A percentile compares a stretch with the other conserved stretches of the same genome.
phyloP scores from a whole-genome alignment of 1,284 basidiomycete species.

The Thecaphora frezii region DNA sequence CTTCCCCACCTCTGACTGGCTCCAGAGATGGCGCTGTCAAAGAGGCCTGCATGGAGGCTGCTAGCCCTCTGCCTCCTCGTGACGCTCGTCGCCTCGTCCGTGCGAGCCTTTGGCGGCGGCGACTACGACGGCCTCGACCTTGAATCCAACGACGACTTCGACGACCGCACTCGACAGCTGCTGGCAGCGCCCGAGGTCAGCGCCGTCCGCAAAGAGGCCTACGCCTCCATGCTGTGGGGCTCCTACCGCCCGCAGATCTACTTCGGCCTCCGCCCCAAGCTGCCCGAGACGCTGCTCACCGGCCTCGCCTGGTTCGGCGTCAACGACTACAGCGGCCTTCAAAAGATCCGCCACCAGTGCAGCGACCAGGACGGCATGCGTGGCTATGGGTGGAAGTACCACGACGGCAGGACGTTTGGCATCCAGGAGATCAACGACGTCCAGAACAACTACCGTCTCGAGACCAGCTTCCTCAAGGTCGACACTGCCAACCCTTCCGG shows the following conservation, averaged over 20 bases:
- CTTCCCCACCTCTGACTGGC: too few relatives aligned
- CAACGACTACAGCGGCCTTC: conserved; percentile 34
- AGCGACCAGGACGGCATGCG: conserved; percentile 80
- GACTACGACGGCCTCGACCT: conserved; percentile 11
- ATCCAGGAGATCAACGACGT: conserved; percentile 80
- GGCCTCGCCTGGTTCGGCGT: conserved; percentile 75
- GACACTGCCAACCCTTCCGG: conserved; percentile 61
- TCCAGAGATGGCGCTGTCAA: too few relatives aligned
- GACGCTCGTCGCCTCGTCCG: too few relatives aligned
- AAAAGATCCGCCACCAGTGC: conserved; percentile 76
- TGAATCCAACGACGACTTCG: conserved; percentile 5
- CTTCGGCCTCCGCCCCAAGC: conserved; percentile 81
- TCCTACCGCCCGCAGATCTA: conserved; percentile 87
- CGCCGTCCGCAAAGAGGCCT: conserved; percentile 14
- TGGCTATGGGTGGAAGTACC: conserved; percentile 82
- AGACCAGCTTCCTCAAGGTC: conserved; percentile 77
- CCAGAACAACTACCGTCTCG: conserved; percentile 79
- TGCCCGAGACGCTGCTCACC: conserved; percentile 83
- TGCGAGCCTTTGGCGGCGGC: too few relatives aligned
- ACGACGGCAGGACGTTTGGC: conserved; percentile 81
- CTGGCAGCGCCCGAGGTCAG: conserved; percentile 12
- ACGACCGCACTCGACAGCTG: background rate
- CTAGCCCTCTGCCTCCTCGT: too few relatives aligned
- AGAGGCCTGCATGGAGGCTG: too few relatives aligned
- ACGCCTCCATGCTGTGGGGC: conserved; percentile 76